Evolutionary conservation across 176 grass and related monocot species (phyloP), one percentile per base, ranked within the genome.

Genomic region (Thalia dealbata): DNA sequence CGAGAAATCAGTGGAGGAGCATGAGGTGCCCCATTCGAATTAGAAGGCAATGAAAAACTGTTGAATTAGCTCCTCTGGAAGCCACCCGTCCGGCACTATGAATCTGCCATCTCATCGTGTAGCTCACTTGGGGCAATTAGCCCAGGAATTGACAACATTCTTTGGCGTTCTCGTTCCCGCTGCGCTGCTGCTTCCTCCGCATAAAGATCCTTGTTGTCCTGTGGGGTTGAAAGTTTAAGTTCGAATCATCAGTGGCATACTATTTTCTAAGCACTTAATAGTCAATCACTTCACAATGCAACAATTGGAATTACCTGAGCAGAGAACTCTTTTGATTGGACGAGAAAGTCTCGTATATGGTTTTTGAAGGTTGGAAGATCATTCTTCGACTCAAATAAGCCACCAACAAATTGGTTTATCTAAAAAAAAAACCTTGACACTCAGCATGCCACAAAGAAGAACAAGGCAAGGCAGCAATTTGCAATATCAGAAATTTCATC

Each of bases 131-230:
- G 95, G 69, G 95, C 95, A 75, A 99, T 99, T 30, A 99, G 95
- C 73, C 95, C 90, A 26, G 88, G 95, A 55, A 99, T 95, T 44
- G 95, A 77, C 68, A 99, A 82, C 95, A 99, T 95, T 30, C 95
- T 81, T 84, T 99, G 95, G 41, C 95, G 82, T 52, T 99, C 95
- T 75, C 84, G 82, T 48, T 99, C 95, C 81, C 90, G 88, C 82
- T 95, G 95, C 28, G 80, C 95, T 26, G 95, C 95, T 38, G 95
- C 88, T 73, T 99, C 95, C 78, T 99, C 95, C 0, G 95, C 95
- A 35, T 99, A 99, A 29, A 99, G 76, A 85, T 99, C 95, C 82
- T 99, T 99, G 70, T 99, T 99, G 81, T 99, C 95, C 95, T 99
- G 84, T 27, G 14, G 6, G 16, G 14, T 26, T 1, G 30, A 29